Percentiles rank a stretch among this genome's conserved stretches.
These are phyloP conservation scores for Saturnispora sanitii DNA, from an alignment of 805 yeast species.

Conservation along the genomic window DNA sequence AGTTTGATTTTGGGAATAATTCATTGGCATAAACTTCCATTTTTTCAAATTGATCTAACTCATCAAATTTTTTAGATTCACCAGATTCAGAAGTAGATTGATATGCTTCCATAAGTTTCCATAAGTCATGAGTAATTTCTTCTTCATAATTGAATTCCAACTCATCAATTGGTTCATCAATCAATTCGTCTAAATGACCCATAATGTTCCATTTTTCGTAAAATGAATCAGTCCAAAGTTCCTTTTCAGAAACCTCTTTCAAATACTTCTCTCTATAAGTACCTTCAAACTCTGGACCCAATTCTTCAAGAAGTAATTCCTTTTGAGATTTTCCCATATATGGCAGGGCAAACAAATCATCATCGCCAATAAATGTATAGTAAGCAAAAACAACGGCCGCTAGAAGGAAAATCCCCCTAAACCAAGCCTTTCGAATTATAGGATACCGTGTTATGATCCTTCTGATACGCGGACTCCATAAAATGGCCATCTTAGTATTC, in stretches of 20 bases:
- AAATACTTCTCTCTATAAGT: slow-evolving; percentile 24
- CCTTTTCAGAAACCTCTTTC: slow-evolving; percentile 15
- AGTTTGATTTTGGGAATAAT: slow-evolving; percentile 18
- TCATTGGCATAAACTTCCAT: slow-evolving; percentile 15
- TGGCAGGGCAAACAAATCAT: not conserved
- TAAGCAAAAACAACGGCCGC: not conserved
- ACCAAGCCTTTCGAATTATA: slow-evolving; percentile 4
- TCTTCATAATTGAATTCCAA: not conserved
- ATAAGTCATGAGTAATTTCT: not conserved
- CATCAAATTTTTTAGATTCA: slow-evolving; percentile 7
- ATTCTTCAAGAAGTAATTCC: slow-evolving; percentile 10
- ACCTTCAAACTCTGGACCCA: slow-evolving; percentile 23
- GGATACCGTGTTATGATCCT: slow-evolving; percentile 3
- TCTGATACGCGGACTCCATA: slow-evolving; percentile 5
- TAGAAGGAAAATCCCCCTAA: not conserved
- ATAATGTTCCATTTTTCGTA: slow-evolving; percentile 21
- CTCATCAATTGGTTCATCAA: slow-evolving; percentile 23
- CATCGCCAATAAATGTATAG: slow-evolving; percentile 2
- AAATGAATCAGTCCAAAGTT: slow-evolving; percentile 21
- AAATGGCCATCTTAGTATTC: slow-evolving; percentile 3
- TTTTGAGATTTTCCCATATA: slow-evolving; percentile 5
- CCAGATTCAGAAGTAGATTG: slow-evolving; percentile 10
- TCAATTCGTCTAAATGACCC: slow-evolving; percentile 23
- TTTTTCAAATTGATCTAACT: slow-evolving; percentile 12
- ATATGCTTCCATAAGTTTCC: slow-evolving; percentile 7